Percentiles rank a stretch among this genome's conserved stretches.
These are phyloP conservation scores for Flueggea neowawraea DNA, from an alignment of 441 rosid genomes.

Conservation along the genomic window DNA sequence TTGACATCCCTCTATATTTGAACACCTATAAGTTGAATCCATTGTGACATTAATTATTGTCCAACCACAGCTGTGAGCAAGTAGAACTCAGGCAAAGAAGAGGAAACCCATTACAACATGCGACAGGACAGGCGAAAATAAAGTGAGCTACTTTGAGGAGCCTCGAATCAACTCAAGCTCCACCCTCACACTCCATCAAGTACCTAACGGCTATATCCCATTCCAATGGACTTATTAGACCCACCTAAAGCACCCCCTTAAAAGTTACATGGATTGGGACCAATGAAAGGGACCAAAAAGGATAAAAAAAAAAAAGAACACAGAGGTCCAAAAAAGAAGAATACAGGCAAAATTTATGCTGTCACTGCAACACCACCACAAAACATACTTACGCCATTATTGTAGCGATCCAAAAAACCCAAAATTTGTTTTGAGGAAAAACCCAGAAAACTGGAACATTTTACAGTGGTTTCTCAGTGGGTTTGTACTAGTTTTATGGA, in stretches of 20 bases:
- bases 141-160: slow-evolving; percentile 2
- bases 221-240: not conserved
- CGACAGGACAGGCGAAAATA: slow-evolving; percentile 2
- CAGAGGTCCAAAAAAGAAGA: no score
- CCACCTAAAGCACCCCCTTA: slow-evolving; percentile 19
- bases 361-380: no score
- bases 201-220: slow-evolving; percentile 15
- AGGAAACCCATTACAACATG: slow-evolving; percentile 9
- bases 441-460: slow-evolving; percentile 1
- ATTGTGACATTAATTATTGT: slow-evolving; percentile 7
- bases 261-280: slow-evolving; percentile 8
- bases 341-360: no score
- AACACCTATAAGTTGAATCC: not conserved
- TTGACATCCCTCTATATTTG: no score
- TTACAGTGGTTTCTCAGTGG: slow-evolving; percentile 5
- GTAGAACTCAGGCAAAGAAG: slow-evolving; percentile 6
- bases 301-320: no score
- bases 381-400: no score
- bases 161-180: slow-evolving; percentile 1
- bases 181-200: not conserved
- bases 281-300: no score
- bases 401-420: no score
- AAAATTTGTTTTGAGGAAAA: no score
- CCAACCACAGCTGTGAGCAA: slow-evolving; percentile 18
- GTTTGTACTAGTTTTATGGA: no score